These are phyloP conservation scores for Zygosaccharomyces sapae DNA, from an alignment of 1,139 yeast genomes.

Conservation along the genomic window DNA sequence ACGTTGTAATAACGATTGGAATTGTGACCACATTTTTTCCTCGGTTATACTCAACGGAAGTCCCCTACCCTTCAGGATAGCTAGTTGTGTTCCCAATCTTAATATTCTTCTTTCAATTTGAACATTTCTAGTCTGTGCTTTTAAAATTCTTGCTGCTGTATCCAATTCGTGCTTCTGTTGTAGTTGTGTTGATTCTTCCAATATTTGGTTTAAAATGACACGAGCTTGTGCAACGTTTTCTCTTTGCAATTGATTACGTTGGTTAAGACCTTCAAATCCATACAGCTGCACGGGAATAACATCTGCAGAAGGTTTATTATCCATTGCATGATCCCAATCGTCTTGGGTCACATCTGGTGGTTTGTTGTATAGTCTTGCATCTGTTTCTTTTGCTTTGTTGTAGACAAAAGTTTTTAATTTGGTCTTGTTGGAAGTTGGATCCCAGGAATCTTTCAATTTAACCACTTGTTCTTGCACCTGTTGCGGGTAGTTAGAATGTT, in stretches of 20 bases:
- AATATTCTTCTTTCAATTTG: conserved; percentile 59
- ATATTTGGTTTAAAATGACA: conserved; percentile 68
- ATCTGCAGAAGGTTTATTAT: conserved; percentile 60
- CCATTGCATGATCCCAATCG: conserved; percentile 90
- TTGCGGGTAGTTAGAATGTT: conserved; percentile 50
- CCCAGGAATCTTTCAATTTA: conserved; percentile 88
- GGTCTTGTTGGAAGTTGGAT: conserved; percentile 72
- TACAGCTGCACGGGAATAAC: conserved; percentile 70
- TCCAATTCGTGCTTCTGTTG: conserved; percentile 86
- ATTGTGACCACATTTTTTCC: conserved; percentile 70
- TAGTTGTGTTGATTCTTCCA: conserved; percentile 65
- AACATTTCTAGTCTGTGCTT: conserved; percentile 42
- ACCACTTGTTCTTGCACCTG: conserved; percentile 77
- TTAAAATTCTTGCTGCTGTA: conserved; percentile 59
- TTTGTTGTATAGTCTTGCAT: conserved; percentile 57
- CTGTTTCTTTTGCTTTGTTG: conserved; percentile 71
- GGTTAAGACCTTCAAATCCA: conserved; percentile 80
- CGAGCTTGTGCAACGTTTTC: conserved; percentile 85
- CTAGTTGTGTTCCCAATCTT: conserved; percentile 62
- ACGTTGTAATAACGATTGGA: conserved; percentile 57
- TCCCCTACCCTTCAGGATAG: conserved; percentile 67
- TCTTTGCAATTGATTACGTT: conserved; percentile 72
- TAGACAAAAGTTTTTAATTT: conserved; percentile 81
- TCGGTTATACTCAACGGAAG: conserved; percentile 87
- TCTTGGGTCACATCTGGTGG: conserved; percentile 73